phyloP scores from a whole-genome alignment of 2,329 filamentous ascomycete species.

The Diaporthe caulivora region DNA sequence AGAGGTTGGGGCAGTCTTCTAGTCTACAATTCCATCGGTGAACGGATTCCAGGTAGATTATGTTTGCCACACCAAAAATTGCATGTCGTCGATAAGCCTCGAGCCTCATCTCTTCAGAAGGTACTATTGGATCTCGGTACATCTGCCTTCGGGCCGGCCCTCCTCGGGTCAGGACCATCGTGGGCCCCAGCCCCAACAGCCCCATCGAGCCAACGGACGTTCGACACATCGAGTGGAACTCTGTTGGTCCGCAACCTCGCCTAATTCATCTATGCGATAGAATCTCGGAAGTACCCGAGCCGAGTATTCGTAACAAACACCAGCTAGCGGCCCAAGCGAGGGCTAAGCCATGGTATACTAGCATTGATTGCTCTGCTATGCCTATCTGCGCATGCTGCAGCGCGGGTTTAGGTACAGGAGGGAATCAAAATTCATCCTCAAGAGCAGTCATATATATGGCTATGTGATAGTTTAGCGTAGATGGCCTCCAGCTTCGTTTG shows the following conservation, averaged over 20 bases:
- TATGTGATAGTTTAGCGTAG: no score
- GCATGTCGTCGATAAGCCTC: background rate
- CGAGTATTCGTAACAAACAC: no score
- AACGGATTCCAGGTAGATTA: background rate
- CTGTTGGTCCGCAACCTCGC: background rate
- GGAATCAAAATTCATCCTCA: background rate
- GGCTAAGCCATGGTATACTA: background rate
- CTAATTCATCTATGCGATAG: no score
- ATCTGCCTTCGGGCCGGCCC: background rate
- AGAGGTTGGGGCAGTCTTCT: no score
- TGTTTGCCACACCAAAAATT: background rate
- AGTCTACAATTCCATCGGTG: background rate
- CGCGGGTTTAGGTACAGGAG: background rate
- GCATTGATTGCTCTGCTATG: background rate
- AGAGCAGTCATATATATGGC: no score
- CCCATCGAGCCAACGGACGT: background rate
- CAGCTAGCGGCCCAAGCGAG: background rate
- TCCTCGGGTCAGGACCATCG: background rate
- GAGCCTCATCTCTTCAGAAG: background rate
- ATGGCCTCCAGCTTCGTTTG: no score
- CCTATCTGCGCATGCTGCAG: background rate
- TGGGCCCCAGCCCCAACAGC: background rate
- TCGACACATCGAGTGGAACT: background rate
- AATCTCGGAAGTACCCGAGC: background rate
- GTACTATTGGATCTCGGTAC: background rate